These are phyloP conservation scores for Lodderomyces orthopsilosis DNA, from an alignment of 1,139 yeast genomes.

Conservation along the genomic window DNA sequence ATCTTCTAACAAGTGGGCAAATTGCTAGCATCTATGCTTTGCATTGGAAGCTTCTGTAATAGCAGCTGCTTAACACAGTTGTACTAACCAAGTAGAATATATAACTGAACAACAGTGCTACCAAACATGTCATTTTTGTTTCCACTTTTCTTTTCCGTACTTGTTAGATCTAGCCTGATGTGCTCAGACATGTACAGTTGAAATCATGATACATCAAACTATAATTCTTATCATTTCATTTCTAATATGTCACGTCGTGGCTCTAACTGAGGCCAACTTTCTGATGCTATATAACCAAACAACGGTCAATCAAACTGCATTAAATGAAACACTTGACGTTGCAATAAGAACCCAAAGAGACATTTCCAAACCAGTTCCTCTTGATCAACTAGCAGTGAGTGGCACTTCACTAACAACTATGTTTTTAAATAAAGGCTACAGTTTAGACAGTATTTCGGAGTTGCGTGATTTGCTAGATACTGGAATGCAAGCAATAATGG, in stretches of 20 bases:
- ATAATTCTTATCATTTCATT: not conserved
- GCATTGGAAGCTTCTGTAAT: too few species aligned
- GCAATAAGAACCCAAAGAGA: conserved; percentile 72
- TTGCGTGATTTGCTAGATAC: conserved; percentile 39
- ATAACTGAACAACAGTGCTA: too few species aligned
- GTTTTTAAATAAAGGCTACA: conserved; percentile 53
- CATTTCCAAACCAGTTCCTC: conserved; percentile 49
- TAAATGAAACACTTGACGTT: conserved; percentile 12
- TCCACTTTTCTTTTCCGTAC: not conserved
- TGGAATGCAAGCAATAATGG: conserved; percentile 52
- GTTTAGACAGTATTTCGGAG: conserved; percentile 33
- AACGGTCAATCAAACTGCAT: conserved; percentile 6
- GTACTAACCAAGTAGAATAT: too few species aligned
- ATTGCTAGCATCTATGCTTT: too few species aligned
- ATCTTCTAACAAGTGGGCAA: too few species aligned
- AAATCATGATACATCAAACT: not conserved
- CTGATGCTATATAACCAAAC: not conserved
- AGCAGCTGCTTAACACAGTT: too few species aligned
- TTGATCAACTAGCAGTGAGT: conserved; percentile 53
- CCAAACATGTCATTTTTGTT: too few species aligned
- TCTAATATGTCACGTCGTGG: not conserved
- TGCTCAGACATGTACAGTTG: not conserved
- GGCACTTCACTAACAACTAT: conserved; percentile 58
- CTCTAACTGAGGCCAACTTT: not conserved
- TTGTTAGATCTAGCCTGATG: too few species aligned